Evolutionary conservation across 306 rosid species (phyloP), one percentile per base, ranked within the genome.

Genomic region (Rosa chinensis): DNA sequence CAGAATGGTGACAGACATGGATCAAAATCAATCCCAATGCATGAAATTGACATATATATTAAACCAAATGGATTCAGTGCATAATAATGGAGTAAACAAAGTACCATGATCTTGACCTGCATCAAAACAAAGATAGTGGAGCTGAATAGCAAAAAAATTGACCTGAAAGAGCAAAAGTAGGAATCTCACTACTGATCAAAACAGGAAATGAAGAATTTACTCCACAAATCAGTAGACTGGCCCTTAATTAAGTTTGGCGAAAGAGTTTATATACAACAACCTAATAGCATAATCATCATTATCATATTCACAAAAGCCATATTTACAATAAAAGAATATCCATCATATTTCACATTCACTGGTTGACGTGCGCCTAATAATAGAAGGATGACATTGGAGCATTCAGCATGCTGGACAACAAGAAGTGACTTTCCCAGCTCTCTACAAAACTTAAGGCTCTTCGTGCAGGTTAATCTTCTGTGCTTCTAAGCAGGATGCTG

Each of bases 301-400:
- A 45, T 76, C n/a, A 62, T 45, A 76, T 61, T 59, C 28, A 23
- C 78, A 75, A 17, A 61, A 75, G 13, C 70, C 25, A 25, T 45
- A 62, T 76, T 63, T 44, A 76, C 72, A 47, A 28, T 0, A 0
- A 18, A 63, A 63, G 53, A 76, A 32, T 28, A n/a, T 52, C 39
- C 66, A 73, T 12, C 12, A 5, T 53, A 73, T 53, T 73, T 53
- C 50, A 73, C 77, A 73, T 53, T 49, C 61, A 72, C 62, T 55
- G 64, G 66, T 10, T n/a, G 66, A 73, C 37, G 37, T 14, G 62
- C 75, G 4, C 62, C 45, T 55, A 39, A 23, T n/a, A 55, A 68
- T 37, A 56, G 67, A 74, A 74, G 68, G 77, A 42, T 21, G 53
- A 74, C 40, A 55, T 56, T 74, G 56, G 42, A 64, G 70, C 53